phyloP scores from a whole-genome alignment of 495 filamentous ascomycete species.

The Amniculicola lignicola region DNA sequence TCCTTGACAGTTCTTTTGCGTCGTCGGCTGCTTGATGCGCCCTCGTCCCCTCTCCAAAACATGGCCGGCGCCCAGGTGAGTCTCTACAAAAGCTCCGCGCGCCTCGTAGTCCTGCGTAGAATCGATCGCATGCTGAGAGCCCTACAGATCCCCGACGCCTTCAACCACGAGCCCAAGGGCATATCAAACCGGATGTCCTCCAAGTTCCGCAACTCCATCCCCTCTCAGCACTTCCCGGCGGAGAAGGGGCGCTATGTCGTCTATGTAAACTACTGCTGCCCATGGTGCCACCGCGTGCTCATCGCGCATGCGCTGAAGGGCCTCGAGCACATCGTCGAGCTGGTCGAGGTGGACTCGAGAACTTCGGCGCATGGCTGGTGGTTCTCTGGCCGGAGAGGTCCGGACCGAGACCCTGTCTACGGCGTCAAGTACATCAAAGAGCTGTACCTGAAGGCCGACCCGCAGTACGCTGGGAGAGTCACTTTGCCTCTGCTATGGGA shows the following conservation, averaged over 20 bases:
- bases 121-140: too few species aligned
- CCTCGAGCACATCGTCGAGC: constrained; percentile 66
- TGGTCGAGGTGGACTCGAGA: constrained; percentile 63
- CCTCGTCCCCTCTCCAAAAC: too few species aligned
- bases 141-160: too few species aligned
- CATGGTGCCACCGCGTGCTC: constrained; percentile 78
- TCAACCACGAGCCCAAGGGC: background rate
- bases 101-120: too few species aligned
- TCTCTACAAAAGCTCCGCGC: too few species aligned
- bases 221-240: constrained; percentile 56
- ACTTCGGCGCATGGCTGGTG: constrained; percentile 67
- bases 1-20: too few species aligned
- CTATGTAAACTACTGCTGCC: constrained; percentile 73
- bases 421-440: constrained; percentile 57
- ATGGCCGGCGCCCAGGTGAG: too few species aligned
- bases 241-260: constrained; percentile 76
- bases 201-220: constrained; percentile 36
- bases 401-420: constrained; percentile 39
- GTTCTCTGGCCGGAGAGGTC: constrained; percentile 47
- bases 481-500: constrained; percentile 64
- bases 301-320: constrained; percentile 78
- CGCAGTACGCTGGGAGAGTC: constrained; percentile 57
- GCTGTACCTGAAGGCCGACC: constrained; percentile 60
- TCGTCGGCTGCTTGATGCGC: too few species aligned
- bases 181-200: constrained; percentile 16